Percentiles rank a stretch among this genome's conserved stretches.
phyloP scores from a whole-genome alignment of 1,284 basidiomycete genomes.

The Leccinum subrobustum region DNA sequence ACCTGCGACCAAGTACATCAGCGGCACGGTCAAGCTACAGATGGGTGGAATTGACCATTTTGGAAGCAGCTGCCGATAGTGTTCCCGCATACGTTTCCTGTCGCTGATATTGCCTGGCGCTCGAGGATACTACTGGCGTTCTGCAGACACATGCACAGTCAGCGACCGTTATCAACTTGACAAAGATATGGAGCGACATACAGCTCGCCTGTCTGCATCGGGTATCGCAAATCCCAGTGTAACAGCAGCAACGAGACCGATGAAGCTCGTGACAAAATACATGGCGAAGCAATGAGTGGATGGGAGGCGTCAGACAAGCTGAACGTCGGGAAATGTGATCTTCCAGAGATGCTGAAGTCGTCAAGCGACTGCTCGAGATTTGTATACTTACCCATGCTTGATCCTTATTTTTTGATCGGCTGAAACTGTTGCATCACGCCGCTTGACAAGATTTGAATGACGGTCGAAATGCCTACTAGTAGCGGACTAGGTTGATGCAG shows the following conservation, averaged over 20 bases:
- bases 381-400: not conserved
- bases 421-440: not conserved
- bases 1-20: not conserved
- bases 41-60: not conserved
- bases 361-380: not conserved
- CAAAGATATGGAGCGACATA: slow-evolving; percentile 1
- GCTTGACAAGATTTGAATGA: not conserved
- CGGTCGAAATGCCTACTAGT: not conserved
- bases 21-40: too few relatives aligned
- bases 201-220: not conserved
- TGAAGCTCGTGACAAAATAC: slow-evolving; percentile 1
- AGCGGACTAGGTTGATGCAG: not conserved
- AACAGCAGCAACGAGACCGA: not conserved
- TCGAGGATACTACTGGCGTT: not conserved
- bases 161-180: not conserved
- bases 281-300: not conserved
- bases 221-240: not conserved
- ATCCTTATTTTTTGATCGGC: not conserved
- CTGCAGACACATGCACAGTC: not conserved
- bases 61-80: slow-evolving; percentile 3
- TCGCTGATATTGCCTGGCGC: not conserved
- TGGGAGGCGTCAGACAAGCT: not conserved
- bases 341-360: not conserved
- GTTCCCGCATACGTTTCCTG: not conserved
- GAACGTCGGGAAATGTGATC: not conserved